Conservation (phyloP, 176 grass and related monocot species). For the Paspalum vaginatum region DNA sequence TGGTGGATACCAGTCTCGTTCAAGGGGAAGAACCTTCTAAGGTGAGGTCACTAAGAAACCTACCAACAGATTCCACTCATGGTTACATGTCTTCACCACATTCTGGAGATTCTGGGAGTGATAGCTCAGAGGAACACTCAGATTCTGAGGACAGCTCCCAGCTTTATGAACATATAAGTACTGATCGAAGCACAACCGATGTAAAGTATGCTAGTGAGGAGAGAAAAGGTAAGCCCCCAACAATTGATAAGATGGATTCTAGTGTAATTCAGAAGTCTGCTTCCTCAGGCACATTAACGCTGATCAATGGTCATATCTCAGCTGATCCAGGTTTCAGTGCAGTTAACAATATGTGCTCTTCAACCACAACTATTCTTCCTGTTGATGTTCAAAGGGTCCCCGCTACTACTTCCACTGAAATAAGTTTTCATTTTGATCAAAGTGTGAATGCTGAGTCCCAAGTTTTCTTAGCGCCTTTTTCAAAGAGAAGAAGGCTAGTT, state of each 20-base stretch:
- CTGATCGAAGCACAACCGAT: slow-evolving; percentile 33
- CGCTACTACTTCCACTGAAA: slow-evolving; percentile 48
- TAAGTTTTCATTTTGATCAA: slow-evolving; percentile 52
- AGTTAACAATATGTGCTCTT: slow-evolving; percentile 36
- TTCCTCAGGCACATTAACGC: slow-evolving; percentile 27
- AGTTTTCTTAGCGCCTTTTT: slow-evolving; percentile 52
- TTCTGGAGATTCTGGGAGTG: slow-evolving; percentile 53
- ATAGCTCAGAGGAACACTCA: slow-evolving; percentile 51
- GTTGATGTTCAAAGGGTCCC: slow-evolving; percentile 48
- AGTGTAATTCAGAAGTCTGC: slow-evolving; percentile 41
- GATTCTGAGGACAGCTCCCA: slow-evolving; percentile 55
- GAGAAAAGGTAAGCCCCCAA: slow-evolving; percentile 26
- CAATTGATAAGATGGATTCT: slow-evolving; percentile 41
- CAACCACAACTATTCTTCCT: slow-evolving; percentile 40
- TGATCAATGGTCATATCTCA: slow-evolving; percentile 54
- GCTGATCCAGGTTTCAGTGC: slow-evolving; percentile 39
- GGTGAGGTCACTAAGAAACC: slow-evolving; percentile 74
- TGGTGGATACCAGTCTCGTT: slow-evolving; percentile 89
- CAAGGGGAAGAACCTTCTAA: slow-evolving; percentile 78
- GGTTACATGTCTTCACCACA: slow-evolving; percentile 48
- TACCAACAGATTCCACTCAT: slow-evolving; percentile 58
- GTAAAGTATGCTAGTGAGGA: slow-evolving; percentile 34
- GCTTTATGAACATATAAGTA: slow-evolving; percentile 39
- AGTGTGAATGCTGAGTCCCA: slow-evolving; percentile 53
- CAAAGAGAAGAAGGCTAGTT: slow-evolving; percentile 67